Conservation (phyloP, 371 early-diverging fungal species). For the Chytridiales sp. region DNA sequence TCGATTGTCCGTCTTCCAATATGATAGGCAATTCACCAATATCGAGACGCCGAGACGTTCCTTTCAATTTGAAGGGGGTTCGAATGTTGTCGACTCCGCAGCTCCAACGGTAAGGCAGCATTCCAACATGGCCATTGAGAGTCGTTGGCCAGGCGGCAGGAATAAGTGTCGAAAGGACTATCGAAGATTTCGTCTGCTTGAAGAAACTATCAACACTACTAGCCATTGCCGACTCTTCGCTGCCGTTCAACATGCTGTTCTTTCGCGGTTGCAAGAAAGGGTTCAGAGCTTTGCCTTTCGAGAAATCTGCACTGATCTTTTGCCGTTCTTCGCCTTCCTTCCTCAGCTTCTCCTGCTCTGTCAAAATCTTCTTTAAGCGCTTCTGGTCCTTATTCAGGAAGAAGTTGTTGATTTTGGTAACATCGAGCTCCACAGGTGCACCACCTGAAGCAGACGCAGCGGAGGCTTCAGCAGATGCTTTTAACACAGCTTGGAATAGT, state of each 20-base stretch:
- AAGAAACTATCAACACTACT: background rate
- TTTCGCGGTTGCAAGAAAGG: constrained; percentile 18
- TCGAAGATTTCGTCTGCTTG: too few species aligned
- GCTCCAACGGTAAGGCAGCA: too few species aligned
- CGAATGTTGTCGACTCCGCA: too few species aligned
- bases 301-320: constrained; percentile 15
- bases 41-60: too few species aligned
- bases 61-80: constrained; percentile 21
- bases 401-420: too few species aligned
- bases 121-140: constrained; percentile 10
- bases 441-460: too few species aligned
- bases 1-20: too few species aligned
- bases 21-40: too few species aligned
- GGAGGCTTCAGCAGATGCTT: too few species aligned
- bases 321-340: constrained; percentile 16
- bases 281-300: constrained; percentile 21
- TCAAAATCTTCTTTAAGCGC: constrained; percentile 10
- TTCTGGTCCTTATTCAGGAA: constrained; percentile 14
- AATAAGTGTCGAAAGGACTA: too few species aligned
- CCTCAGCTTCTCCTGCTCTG: constrained; percentile 1
- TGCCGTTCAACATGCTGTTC: background rate
- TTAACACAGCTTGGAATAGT: too few species aligned
- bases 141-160: constrained; percentile 1
- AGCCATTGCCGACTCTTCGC: background rate
- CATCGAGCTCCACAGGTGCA: too few species aligned